These are phyloP conservation scores for Sporothrix pseudoabietina DNA, from an alignment of 2,329 filamentous ascomycete species.

Conservation along the genomic window DNA sequence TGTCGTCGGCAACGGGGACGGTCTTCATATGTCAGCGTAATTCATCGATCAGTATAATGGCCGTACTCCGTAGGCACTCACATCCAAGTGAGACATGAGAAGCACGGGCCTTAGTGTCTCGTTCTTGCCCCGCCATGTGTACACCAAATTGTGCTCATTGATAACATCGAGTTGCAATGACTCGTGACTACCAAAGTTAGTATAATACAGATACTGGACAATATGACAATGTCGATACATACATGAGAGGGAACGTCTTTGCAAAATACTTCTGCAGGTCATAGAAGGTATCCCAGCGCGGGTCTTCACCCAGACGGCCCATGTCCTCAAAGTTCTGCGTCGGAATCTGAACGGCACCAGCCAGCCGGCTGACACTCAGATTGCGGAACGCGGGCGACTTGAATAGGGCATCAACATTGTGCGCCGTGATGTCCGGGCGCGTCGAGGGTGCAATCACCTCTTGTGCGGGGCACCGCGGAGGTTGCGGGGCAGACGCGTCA, in stretches of 20 bases:
- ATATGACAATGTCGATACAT: neutral
- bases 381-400: neutral
- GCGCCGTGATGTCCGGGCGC: neutral
- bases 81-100: neutral
- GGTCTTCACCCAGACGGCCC: conserved; percentile 1
- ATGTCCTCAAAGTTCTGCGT: conserved; percentile 2
- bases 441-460: neutral
- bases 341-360: neutral
- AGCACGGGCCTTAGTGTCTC: neutral
- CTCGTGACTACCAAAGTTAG: neutral
- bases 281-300: conserved; percentile 1
- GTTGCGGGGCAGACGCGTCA: neutral
- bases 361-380: neutral
- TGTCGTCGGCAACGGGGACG: neutral
- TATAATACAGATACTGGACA: neutral
- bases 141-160: conserved; percentile 1
- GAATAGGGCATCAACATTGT: neutral
- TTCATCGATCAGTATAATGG: neutral
- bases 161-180: neutral
- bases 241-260: neutral
- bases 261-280: neutral
- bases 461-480: neutral
- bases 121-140: conserved; percentile 2
- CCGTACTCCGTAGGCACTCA: neutral
- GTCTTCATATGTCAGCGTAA: neutral